Base-by-base conservation (phyloP, 495 filamentous ascomycete genomes). In the Aspergillus baeticus region DNA sequence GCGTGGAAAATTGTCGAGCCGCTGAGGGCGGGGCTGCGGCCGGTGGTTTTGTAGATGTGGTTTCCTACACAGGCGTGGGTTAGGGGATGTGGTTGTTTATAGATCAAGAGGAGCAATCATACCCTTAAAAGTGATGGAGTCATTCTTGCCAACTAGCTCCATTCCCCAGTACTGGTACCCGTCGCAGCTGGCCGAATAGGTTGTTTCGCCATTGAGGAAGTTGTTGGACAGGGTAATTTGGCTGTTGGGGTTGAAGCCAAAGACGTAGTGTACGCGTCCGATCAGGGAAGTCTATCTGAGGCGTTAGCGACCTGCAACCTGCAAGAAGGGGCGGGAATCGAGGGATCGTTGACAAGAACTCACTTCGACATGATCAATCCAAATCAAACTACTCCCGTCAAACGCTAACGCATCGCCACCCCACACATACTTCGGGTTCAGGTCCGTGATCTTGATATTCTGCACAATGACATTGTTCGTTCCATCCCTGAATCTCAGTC, bases 361-460 rank as follows among this genome's bases (percentile, higher is more conserved):
- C 3, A 29, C 26, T 8, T 29, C 26, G 8, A 78, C 74, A 57
- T 77, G 72, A 58, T 75, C 76, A 54, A 80, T 76, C 74, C 75
- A 78, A 54, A 78, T 58, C 54, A 74, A 45, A 53, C 74, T 70
- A 15, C 63, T 52, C 38, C 69, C 62, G 37, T 74, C 60, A 41
- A 78, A 55, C 39, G 74, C 72, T 54, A 78, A 71, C 21, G 72
- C 74, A 53, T 78, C 75, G 41, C 75, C 75, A 49, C 75, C 75
- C 75, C 73, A 78, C 53, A 78, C 73, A 56, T 75, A 77, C 51
- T 76, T 57, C 46, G 72, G 62, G 65, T 78, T 77, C 35, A 78
- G 63, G 37, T 78, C 68, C 23, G 74, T 77, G 55, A 77, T 66
- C 35, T 68, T 67, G 42, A 79, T 70, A 61, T 79, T 79, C 71